phyloP scores from a whole-genome alignment of 805 yeast species.

The Kazachstania viticola region DNA sequence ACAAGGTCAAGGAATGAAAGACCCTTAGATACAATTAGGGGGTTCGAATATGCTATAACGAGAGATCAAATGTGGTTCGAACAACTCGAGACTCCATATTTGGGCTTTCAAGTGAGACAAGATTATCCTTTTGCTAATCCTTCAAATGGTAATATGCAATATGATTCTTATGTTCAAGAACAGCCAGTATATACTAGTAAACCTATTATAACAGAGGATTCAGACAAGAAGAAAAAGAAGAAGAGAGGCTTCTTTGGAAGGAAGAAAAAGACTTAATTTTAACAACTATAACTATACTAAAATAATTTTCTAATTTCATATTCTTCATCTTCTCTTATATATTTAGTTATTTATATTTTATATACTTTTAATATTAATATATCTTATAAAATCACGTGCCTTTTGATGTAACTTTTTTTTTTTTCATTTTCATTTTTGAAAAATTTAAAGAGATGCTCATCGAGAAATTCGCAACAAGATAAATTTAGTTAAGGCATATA shows the following conservation, averaged over 20 bases:
- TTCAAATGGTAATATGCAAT: conserved; percentile 2
- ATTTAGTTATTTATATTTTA: too few species aligned
- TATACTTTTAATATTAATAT: too few species aligned
- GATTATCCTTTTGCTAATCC: conserved; percentile 33
- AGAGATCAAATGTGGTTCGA: conserved; percentile 63
- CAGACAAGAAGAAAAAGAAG: conserved; percentile 46
- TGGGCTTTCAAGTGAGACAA: conserved; percentile 82
- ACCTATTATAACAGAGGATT: conserved; percentile 28
- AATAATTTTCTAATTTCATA: too few species aligned
- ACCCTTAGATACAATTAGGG: conserved; percentile 90
- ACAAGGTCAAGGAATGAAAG: conserved; percentile 89
- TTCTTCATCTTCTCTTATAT: too few species aligned
- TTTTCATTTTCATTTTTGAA: neutral
- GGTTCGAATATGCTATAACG: conserved; percentile 88
- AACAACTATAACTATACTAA: too few species aligned
- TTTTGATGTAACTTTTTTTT: too few species aligned
- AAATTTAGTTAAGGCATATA: too few species aligned
- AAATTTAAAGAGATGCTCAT: neutral
- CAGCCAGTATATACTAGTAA: conserved; percentile 52
- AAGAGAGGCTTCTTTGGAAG: conserved; percentile 75
- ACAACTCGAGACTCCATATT: conserved; percentile 62
- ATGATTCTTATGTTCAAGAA: conserved; percentile 14
- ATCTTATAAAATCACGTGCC: too few species aligned
- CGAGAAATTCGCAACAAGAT: too few species aligned
- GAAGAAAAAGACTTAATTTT: conserved; percentile 37